Evolutionary conservation across 495 filamentous ascomycete genomes (phyloP).

Genomic region (Xylaria castorea): DNA sequence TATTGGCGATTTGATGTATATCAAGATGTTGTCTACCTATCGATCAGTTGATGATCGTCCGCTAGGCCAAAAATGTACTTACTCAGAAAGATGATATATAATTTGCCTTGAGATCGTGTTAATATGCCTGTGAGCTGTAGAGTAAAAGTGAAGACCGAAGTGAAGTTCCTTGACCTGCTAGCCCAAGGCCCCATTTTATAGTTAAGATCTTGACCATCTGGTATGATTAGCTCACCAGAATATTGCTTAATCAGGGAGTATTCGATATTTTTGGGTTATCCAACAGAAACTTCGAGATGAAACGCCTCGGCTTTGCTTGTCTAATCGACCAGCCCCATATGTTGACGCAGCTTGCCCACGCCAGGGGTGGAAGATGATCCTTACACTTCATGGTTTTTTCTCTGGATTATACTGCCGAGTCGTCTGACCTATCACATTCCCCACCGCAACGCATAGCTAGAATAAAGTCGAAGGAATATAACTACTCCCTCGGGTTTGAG

Average conservation of each 20-base stretch:
- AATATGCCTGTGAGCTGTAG: not conserved
- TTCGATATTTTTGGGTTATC: not conserved
- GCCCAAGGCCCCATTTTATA: slow-evolving; percentile 16
- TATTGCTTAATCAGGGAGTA: slow-evolving; percentile 17
- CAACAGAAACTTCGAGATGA: slow-evolving; percentile 4
- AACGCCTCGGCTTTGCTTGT: slow-evolving; percentile 25
- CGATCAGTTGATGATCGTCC: not conserved
- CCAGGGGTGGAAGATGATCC: slow-evolving; percentile 30
- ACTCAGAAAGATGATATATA: slow-evolving; percentile 9
- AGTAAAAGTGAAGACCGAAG: not conserved
- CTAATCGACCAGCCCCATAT: slow-evolving; percentile 23
- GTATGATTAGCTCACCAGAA: not conserved
- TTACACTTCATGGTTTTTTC: slow-evolving; percentile 29
- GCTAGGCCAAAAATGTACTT: not conserved
- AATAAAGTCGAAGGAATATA: slow-evolving; percentile 24
- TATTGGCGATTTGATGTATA: not conserved
- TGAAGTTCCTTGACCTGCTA: not conserved
- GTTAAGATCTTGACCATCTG: not conserved
- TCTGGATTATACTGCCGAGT: slow-evolving; percentile 10
- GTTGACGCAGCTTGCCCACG: slow-evolving; percentile 39
- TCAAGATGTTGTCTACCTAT: not conserved
- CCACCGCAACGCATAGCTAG: slow-evolving; percentile 19
- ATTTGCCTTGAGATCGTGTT: not conserved
- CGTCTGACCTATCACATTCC: slow-evolving; percentile 41
- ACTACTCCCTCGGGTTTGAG: not conserved